Evolutionary conservation across 2,329 filamentous ascomycete species (phyloP), one percentile per base, ranked within the genome.

Genomic region (Gaeumannomyces tritici): DNA sequence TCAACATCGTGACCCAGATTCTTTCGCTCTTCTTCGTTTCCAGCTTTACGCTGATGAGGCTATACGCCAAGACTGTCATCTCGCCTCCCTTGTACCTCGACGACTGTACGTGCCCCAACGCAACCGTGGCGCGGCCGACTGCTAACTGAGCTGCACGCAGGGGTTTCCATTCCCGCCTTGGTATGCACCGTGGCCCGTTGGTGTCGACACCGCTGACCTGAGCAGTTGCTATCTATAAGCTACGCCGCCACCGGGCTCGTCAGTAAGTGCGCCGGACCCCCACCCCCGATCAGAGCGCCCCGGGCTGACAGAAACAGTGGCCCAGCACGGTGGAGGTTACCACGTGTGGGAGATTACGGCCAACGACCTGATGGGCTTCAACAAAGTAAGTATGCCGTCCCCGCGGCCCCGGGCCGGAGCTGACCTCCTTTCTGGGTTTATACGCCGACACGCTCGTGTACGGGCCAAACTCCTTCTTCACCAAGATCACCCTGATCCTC

Each of bases 371-470:
- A 28, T n/a, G 18, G 42, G 42, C 24, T 60, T 60, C 15, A 21
- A 28, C 42, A 60, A 60, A 47, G 58, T 31, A 51, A 56, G 28
- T 26, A 18, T 27, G 24, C 26, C 31, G 15, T 26, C 8, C 26
- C 8, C 28, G 11, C 21, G 13, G 42, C 8, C 42, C 2, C 18
- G 42, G 5, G 33, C 33, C 33, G 3, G 12, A 18, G 42, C 42
- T 47, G 42, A 47, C 15, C 42, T 47, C 42, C 42, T 47, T n/a
- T 47, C 42, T 47, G 58, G 58, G 35, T 11, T 47, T 60, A 12
- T 60, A 60, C 26, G 58, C 58, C 58, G 42, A 54, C 58, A 42
- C 42, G 2, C 33, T 60, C 24, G 58, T 60, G 35, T 60, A 60
- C 26, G 58, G 58, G 12, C 58, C 42, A n/a, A 60, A 51, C n/a